A percentile compares a stretch with the other conserved stretches of the same genome.
phyloP scores from a whole-genome alignment of 1,284 basidiomycete genomes.

The Microstroma glucosiphilum region DNA sequence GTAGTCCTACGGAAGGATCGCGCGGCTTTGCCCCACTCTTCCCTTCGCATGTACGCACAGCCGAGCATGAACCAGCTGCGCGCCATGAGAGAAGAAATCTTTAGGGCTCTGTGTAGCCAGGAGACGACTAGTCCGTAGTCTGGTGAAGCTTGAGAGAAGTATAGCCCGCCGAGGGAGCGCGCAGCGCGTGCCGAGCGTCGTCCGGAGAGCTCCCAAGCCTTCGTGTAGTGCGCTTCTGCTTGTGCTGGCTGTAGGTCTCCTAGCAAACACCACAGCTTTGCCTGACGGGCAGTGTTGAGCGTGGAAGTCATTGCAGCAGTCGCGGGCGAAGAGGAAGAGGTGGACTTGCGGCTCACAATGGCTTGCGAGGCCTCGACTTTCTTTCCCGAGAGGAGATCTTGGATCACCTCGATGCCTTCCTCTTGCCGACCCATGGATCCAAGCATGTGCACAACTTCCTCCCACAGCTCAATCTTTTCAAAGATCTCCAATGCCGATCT shows the following conservation, averaged over 20 bases:
- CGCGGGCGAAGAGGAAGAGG: neutral
- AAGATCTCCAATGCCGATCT: constrained; percentile 47
- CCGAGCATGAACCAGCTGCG: constrained; percentile 94
- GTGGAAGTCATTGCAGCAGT: constrained; percentile 23
- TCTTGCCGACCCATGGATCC: constrained; percentile 38
- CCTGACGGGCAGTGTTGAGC: constrained; percentile 62
- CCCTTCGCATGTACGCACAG: constrained; percentile 72
- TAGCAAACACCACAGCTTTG: constrained; percentile 90
- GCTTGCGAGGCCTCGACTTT: constrained; percentile 43
- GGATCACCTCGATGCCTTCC: constrained; percentile 42
- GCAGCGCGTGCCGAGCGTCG: constrained; percentile 78
- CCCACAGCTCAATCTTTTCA: constrained; percentile 46
- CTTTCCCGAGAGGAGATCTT: constrained; percentile 38
- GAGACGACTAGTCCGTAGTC: constrained; percentile 64
- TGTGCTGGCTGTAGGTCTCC: constrained; percentile 74
- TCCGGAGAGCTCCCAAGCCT: constrained; percentile 75
- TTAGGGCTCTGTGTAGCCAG: constrained; percentile 64
- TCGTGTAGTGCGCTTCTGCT: constrained; percentile 67
- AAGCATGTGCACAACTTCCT: constrained; percentile 46
- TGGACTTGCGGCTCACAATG: constrained; percentile 19
- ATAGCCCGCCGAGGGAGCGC: constrained; percentile 77
- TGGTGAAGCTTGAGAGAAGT: constrained; percentile 61
- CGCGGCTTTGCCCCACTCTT: constrained; percentile 68
- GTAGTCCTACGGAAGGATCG: constrained; percentile 81
- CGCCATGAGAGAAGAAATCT: constrained; percentile 80